Evolutionary conservation across 129 eudicot genomes (phyloP).

Genomic region (Saposhnikovia divaricata): DNA sequence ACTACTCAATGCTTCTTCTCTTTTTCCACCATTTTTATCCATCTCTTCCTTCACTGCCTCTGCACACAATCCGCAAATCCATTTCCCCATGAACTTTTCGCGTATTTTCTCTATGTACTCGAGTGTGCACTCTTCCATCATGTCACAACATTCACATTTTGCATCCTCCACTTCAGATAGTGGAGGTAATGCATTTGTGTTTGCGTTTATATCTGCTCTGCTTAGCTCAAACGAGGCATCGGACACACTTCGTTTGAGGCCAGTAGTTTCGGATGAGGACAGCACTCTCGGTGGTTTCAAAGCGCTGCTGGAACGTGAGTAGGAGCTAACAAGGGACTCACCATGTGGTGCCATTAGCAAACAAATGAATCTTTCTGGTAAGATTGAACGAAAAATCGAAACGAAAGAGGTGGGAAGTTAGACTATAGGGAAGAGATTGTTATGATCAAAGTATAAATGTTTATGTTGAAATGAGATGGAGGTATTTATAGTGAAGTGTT

Average conservation of each 20-base stretch:
- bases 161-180: conserved; percentile 65
- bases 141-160: conserved; percentile 75
- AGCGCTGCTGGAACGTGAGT: conserved; percentile 10
- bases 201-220: conserved; percentile 25
- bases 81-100: conserved; percentile 51
- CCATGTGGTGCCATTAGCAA: conserved; percentile 45
- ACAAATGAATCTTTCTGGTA: background rate
- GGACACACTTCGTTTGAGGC: conserved; percentile 53
- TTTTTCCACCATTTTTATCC: conserved; percentile 71
- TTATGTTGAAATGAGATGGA: background rate
- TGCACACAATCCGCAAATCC: conserved; percentile 72
- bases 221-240: conserved; percentile 56
- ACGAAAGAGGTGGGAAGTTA: no score
- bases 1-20: conserved; percentile 49
- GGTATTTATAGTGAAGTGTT: background rate
- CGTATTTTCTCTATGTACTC: conserved; percentile 55
- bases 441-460: background rate
- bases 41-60: conserved; percentile 74
- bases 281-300: conserved; percentile 38
- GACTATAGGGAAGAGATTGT: background rate
- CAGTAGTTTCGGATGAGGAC: conserved; percentile 23
- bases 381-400: background rate
- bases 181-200: conserved; percentile 24
- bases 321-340: conserved; percentile 22
- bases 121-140: conserved; percentile 68